Evolutionary conservation across 306 rosid genomes (phyloP).

Genomic region (Dalbergia cultrata): DNA sequence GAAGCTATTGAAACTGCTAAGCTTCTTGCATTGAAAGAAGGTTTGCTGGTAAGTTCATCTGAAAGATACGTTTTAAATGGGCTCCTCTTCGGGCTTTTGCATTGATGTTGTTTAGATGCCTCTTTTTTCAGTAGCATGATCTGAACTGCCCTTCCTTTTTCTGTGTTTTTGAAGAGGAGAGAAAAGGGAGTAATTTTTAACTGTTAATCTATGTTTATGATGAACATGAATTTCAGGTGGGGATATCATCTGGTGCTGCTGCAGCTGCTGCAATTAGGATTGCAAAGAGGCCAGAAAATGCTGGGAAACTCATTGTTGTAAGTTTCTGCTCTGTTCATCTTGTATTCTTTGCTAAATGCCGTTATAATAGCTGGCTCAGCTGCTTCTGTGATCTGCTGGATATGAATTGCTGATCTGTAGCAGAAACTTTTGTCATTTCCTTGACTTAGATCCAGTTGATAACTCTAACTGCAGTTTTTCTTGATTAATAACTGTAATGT

Average conservation of each 20-base stretch:
- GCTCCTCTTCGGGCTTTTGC: background rate
- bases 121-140: background rate
- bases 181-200: background rate
- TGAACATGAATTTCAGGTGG: conserved; percentile 66
- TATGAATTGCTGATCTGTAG: background rate
- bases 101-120: conserved; percentile 12
- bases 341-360: background rate
- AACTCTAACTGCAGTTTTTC: background rate
- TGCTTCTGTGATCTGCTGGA: background rate
- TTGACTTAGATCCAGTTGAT: background rate
- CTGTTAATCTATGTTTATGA: conserved; percentile 20
- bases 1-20: conserved; percentile 91
- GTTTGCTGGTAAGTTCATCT: conserved; percentile 68
- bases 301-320: conserved; percentile 96
- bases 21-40: conserved; percentile 86
- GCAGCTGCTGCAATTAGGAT: conserved; percentile 88
- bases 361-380: too few relatives aligned
- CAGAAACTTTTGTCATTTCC: background rate
- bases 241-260: conserved; percentile 98
- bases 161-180: conserved; percentile 3
- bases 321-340: conserved; percentile 49
- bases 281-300: conserved; percentile 85
- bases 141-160: conserved; percentile 8
- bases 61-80: conserved; percentile 34
- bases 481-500: background rate